Evolutionary conservation across 139 green algal genomes (phyloP).

Genomic region (Auxenochlorella protothecoides): DNA sequence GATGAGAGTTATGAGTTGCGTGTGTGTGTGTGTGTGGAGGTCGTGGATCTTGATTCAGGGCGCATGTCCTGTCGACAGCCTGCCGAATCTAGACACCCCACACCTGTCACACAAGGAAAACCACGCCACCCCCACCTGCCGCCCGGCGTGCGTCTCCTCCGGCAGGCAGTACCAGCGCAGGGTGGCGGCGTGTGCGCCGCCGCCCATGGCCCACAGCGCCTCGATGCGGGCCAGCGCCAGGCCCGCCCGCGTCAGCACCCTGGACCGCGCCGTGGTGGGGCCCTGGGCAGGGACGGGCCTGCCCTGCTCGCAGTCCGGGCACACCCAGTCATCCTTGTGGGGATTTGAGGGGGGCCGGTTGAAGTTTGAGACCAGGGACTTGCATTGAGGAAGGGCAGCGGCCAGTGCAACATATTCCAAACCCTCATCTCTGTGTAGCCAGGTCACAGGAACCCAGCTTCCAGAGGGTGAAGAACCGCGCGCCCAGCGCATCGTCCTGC

Average conservation of each 20-base stretch:
- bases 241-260: slow-evolving; percentile 39
- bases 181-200: neutral
- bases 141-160: slow-evolving; percentile 75
- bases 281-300: neutral
- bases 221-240: slow-evolving; percentile 38
- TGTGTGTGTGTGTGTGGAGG: neutral
- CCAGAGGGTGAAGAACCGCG: no score
- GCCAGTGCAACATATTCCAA: no score
- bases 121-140: slow-evolving; percentile 30
- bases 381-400: no score
- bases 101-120: neutral
- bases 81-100: neutral
- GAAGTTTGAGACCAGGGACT: no score
- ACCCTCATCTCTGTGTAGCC: no score
- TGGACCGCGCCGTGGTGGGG: slow-evolving; percentile 24
- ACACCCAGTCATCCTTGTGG: slow-evolving; percentile 58
- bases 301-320: slow-evolving; percentile 36
- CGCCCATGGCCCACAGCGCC: slow-evolving; percentile 25
- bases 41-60: no score
- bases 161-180: slow-evolving; percentile 67
- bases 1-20: no score
- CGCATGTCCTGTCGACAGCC: no score
- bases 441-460: no score
- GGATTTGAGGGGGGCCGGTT: no score
- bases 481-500: no score